Evolutionary conservation across 108 stramenopile species (phyloP), one percentile per base, ranked within the genome.

Genomic region (Aurantiochytrium sp.): DNA sequence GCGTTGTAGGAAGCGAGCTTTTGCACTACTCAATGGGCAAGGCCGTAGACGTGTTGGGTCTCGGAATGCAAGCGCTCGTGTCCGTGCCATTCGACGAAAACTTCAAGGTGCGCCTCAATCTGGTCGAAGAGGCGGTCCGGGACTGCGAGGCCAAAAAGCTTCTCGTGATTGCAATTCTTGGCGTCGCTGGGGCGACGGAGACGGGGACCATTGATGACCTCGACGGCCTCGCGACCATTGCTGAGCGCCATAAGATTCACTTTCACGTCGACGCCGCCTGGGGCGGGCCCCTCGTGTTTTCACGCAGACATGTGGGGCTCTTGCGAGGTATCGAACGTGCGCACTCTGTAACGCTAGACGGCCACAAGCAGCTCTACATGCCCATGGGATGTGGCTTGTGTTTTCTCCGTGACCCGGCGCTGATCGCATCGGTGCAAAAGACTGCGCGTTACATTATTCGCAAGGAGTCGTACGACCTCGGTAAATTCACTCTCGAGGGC

Each of bases 1-100:
- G 49, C 45, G 28, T 83, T 6, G 51, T 83, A 16, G 76, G 76
- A 10, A 53, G 49, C 28, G 76, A 83, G 76, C 76, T 83, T 23
- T 53, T 83, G 51, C 76, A 83, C 76, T 83, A 83, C 76, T 83
- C 76, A 1, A 83, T 83, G 76, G 76, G 76, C 76, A 83, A 83
- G n/a, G 76, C 76, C 6, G 76, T 53, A 12, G 76, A 83, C 51
- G 76, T 83, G 12, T 28, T 83, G n/a, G 76, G 76, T 18, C 51
- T 83, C 10, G 76, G 76, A 14, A 53, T 83, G 49, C 45, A 83
- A 23, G 44, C 76, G 45, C 51, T 83, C 49, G 51, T 83, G 43
- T 83, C 76, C 25, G 76, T 83, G n/a, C 76, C 76, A 21, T 83
- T 83, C 23, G 76, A 83, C 51, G 51, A 83, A 12, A 35, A 83